Conservation (phyloP, 2,329 filamentous ascomycete species). For the Alternaria sp. region DNA sequence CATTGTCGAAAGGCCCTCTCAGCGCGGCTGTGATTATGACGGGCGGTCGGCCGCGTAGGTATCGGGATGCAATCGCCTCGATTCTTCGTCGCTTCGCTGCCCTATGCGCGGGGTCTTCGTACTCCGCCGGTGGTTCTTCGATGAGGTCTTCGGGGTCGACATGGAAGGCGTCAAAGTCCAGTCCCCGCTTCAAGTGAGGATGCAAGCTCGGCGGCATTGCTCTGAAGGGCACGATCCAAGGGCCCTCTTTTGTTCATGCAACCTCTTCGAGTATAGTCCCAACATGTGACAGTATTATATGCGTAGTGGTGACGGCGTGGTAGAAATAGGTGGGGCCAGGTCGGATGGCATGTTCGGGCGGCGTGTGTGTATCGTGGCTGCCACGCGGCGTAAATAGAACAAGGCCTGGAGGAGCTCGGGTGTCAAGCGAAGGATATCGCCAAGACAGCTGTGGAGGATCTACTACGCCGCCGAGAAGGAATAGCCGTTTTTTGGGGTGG, state of each 20-base stretch:
- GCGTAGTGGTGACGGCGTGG: background rate
- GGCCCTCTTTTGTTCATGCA: background rate
- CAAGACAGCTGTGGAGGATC: conserved; percentile 4
- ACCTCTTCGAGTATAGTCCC: background rate
- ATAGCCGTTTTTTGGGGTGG: background rate
- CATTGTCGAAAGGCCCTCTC: conserved; percentile 64
- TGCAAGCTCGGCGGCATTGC: conserved; percentile 29
- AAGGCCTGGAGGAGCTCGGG: background rate
- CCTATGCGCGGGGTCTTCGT: conserved; percentile 64
- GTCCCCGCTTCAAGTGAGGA: conserved; percentile 31
- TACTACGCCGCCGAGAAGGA: conserved; percentile 8
- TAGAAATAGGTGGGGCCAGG: conserved; percentile 13
- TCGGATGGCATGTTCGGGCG: conserved; percentile 13
- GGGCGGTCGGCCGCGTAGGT: conserved; percentile 62
- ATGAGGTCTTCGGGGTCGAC: conserved; percentile 51
- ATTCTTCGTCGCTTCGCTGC: conserved; percentile 62
- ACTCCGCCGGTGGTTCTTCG: conserved; percentile 53
- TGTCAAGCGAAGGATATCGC: background rate
- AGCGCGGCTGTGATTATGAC: conserved; percentile 66
- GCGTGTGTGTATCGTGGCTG: conserved; percentile 5
- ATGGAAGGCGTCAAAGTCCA: conserved; percentile 28
- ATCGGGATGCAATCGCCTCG: conserved; percentile 65
- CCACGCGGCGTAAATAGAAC: conserved; percentile 1
- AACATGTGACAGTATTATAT: background rate
- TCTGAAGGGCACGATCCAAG: background rate